Base-by-base conservation (phyloP, 1,284 basidiomycete genomes). In the Cystobasidium pallidum region DNA sequence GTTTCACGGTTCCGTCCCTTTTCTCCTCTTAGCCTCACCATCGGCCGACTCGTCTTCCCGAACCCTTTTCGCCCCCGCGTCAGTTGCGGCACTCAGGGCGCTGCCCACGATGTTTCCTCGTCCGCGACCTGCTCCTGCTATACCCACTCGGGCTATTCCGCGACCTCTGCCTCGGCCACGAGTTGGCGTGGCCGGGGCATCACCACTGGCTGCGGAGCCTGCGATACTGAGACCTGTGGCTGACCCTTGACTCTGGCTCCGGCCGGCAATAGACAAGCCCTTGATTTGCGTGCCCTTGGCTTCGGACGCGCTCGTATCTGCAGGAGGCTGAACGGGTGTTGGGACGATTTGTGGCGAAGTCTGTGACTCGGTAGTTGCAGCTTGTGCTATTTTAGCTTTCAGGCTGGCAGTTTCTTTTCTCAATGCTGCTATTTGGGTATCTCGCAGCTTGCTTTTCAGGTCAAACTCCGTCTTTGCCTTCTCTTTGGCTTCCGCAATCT, bases 1-100 rank as follows among this genome's bases (percentile, higher is more conserved):
- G 21, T 52, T n/a, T 45, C 45, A 47, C 19, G 47, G 28, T 21
- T 71, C 68, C 8, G 61, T 61, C 24, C 64, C 68, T 32, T 71
- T 71, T 34, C 68, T 43, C 39, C 68, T 51, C 34, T 71, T 71
- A 4, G 68, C 68, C n/a, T 71, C 68, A 13, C 43, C 39, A 43
- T 71, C 49, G 2, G 47, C 51, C 1, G 32, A 21, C 13, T 54
- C 51, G 8, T 71, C 68, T 41, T 71, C 68, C 21, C 55, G 24
- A 13, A 39, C 30, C 52, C 54, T 10, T n/a, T 58, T 62, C 26
- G 54, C 55, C 19, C 32, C 59, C 3, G 21, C 61, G 15, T 71
- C 68, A 6, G 51, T 49, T 43, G 52, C 68, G 15, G 68, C 68
- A 7, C 11, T 52, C 13, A 71, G 51, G 6, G 68, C 68, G 26